These are phyloP conservation scores for Rhododendron molle DNA, from an alignment of 148 eudicot genomes.

Conservation along the genomic window DNA sequence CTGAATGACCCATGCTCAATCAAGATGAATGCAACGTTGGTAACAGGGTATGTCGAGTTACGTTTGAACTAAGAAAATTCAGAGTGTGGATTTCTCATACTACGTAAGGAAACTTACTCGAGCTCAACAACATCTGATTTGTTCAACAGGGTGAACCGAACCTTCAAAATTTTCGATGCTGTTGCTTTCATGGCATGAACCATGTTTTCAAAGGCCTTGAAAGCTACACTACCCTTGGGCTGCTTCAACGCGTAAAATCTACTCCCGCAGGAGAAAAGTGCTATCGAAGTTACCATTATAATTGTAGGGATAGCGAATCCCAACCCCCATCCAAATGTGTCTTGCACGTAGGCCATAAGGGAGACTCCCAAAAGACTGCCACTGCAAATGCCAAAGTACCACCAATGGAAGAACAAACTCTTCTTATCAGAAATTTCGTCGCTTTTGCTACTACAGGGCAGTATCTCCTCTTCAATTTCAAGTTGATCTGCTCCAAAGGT, in stretches of 20 bases:
- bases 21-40: neutral
- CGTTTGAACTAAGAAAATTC: neutral
- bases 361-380: constrained; percentile 83
- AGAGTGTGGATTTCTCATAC: neutral
- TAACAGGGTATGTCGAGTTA: too few species aligned
- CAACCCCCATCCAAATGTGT: constrained; percentile 72
- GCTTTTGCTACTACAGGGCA: constrained; percentile 31
- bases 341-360: constrained; percentile 78
- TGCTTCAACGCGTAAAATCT: constrained; percentile 32
- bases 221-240: neutral
- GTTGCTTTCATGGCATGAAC: constrained; percentile 34
- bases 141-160: constrained; percentile 13
- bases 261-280: constrained; percentile 48
- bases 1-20: neutral
- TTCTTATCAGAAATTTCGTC: constrained; percentile 37
- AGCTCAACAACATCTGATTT: constrained; percentile 38
- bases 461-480: constrained; percentile 37
- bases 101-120: constrained; percentile 49
- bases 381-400: constrained; percentile 83
- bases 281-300: constrained; percentile 51
- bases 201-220: constrained; percentile 22
- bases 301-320: constrained; percentile 80
- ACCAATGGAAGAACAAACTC: constrained; percentile 80
- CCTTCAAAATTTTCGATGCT: constrained; percentile 27
- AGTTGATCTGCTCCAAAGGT: constrained; percentile 87